These are phyloP conservation scores for Zygosaccharomyces sapae DNA, from an alignment of 1,139 yeast genomes.

Conservation along the genomic window DNA sequence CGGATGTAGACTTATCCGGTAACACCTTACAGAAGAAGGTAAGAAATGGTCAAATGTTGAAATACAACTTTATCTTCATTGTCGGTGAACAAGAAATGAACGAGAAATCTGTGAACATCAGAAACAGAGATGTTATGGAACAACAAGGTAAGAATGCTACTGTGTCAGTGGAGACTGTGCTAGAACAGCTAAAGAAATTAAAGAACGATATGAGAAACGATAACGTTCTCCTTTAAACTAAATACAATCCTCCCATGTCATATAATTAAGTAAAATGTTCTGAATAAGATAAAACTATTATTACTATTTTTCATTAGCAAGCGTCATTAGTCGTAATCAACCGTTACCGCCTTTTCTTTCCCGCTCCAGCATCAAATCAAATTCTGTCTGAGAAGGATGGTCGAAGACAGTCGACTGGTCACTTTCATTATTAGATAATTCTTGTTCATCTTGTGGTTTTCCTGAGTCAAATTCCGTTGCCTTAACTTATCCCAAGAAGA, in stretches of 20 bases:
- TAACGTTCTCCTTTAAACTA: slow-evolving; percentile 40
- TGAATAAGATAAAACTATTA: slow-evolving; percentile 1
- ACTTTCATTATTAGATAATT: slow-evolving; percentile 1
- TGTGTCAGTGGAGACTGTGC: slow-evolving; percentile 63
- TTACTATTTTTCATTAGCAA: not conserved
- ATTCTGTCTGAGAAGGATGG: slow-evolving; percentile 20
- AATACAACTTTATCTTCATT: slow-evolving; percentile 89
- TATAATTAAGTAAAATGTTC: slow-evolving; percentile 1
- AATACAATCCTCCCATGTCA: slow-evolving; percentile 7
- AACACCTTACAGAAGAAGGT: slow-evolving; percentile 95
- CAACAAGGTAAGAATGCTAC: slow-evolving; percentile 87
- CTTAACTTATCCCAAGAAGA: slow-evolving; percentile 32
- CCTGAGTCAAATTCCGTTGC: slow-evolving; percentile 1
- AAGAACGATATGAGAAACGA: slow-evolving; percentile 67
- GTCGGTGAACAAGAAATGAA: slow-evolving; percentile 92
- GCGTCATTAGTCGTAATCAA: slow-evolving; percentile 1
- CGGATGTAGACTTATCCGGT: slow-evolving; percentile 89
- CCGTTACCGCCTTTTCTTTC: slow-evolving; percentile 21
- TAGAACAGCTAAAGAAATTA: slow-evolving; percentile 59
- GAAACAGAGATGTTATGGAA: slow-evolving; percentile 87
- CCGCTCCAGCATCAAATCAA: slow-evolving; percentile 22
- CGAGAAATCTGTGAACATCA: slow-evolving; percentile 75
- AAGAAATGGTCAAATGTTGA: slow-evolving; percentile 88
- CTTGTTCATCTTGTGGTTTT: not conserved
- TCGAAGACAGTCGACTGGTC: slow-evolving; percentile 12